Base-by-base conservation (phyloP, 148 eudicot genomes). In the Tetragonia tetragonoides region DNA sequence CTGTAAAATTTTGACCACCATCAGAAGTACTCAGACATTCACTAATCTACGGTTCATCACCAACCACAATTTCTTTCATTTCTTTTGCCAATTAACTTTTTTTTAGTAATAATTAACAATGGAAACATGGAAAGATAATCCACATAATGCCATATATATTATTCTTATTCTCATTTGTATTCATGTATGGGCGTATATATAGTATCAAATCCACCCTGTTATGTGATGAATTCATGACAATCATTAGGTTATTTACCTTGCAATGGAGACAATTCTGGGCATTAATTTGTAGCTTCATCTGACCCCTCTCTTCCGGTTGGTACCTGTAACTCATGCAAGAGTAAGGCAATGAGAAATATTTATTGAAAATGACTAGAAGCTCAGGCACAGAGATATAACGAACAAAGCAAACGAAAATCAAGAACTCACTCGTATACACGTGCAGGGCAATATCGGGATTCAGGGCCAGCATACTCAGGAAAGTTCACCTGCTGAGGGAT, bases 191-290 rank as follows among this genome's bases (percentile, higher is more conserved):
- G 34, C 1, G 34, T 28, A 28, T 28, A 28, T 28, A 28, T 28
- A 28, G 1, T 28, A 28, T 28, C 34, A 28, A 28, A 28, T 28
- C 34, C 34, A 28, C 34, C 34, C 34, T 28, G 34, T 28, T 28
- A 42, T 23, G 47, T 68, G 4, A 68, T 41, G 53, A 68, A 18
- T 21, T 0, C 20, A 47, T 12, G 18, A 69, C 17, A 46, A 42
- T 69, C 38, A 15, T 41, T 44, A 70, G 51, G 18, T 51, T 49
- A 39, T 77, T 77, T 87, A 93, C 99, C 99, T 95, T 95, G 92
- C 99, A 95, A 80, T 95, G 99, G 61, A 95, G 83, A 84, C 99
- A 95, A 81, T 95, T 95, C 81, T 95, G 99, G 82, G 97, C 97
- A 83, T 91, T 90, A 65, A 93, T 90, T 75, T 95, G 97, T 83